Conservation (phyloP, 2,329 filamentous ascomycete species). For the Neonectria punicea region DNA sequence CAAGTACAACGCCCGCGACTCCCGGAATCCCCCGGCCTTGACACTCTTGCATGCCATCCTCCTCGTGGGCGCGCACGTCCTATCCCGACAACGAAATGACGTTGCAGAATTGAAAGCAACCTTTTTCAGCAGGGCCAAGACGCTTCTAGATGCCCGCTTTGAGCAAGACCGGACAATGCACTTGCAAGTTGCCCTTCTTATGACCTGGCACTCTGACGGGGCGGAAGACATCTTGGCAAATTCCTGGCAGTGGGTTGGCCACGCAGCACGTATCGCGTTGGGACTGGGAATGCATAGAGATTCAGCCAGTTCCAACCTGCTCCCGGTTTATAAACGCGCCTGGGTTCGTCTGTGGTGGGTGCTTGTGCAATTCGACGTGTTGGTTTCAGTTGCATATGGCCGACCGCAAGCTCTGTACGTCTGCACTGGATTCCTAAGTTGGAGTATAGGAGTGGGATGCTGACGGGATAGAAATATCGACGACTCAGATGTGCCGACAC, state of each 20-base stretch:
- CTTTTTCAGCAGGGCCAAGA: slow-evolving; percentile 63
- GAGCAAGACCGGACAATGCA: slow-evolving; percentile 62
- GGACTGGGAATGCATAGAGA: slow-evolving; percentile 61
- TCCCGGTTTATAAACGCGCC: slow-evolving; percentile 41
- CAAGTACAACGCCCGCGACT: slow-evolving; percentile 56
- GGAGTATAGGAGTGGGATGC: not conserved
- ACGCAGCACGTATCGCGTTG: slow-evolving; percentile 59
- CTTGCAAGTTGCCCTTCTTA: slow-evolving; percentile 61
- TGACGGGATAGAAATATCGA: slow-evolving; percentile 50
- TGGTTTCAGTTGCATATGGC: slow-evolving; percentile 52
- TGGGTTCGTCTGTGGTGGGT: slow-evolving; percentile 51
- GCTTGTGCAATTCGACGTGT: slow-evolving; percentile 48
- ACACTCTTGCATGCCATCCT: slow-evolving; percentile 60
- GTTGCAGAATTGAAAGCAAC: slow-evolving; percentile 51
- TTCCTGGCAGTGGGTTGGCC: slow-evolving; percentile 60
- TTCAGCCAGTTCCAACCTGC: slow-evolving; percentile 35
- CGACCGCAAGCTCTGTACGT: slow-evolving; percentile 58
- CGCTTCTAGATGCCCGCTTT: slow-evolving; percentile 60
- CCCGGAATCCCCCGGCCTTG: slow-evolving; percentile 54
- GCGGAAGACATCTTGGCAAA: slow-evolving; percentile 63
- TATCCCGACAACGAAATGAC: slow-evolving; percentile 51
- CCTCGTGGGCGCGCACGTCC: slow-evolving; percentile 60
- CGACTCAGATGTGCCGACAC: slow-evolving; percentile 57
- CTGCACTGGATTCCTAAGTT: not conserved
- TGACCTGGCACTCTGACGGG: slow-evolving; percentile 64